phyloP scores from a whole-genome alignment of 139 green algal species.

The Trebouxia sp. region DNA sequence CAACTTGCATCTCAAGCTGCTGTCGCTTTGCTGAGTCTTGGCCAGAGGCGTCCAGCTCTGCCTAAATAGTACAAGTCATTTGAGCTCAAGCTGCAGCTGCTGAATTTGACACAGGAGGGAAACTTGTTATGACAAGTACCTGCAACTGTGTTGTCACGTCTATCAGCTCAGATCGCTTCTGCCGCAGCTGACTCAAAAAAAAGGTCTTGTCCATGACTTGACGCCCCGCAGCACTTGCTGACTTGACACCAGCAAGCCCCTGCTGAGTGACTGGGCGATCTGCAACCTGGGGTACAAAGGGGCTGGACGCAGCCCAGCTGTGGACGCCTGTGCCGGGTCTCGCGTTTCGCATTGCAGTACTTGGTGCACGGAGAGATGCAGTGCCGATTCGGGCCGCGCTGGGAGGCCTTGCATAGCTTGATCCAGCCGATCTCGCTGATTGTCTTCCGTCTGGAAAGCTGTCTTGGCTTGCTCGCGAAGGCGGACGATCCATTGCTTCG shows the following conservation, averaged over 20 bases:
- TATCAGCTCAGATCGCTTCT: conserved; percentile 70
- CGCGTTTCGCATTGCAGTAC: background rate
- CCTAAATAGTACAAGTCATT: background rate
- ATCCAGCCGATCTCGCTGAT: background rate
- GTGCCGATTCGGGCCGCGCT: background rate
- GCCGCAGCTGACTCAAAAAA: conserved; percentile 66
- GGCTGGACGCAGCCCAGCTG: background rate
- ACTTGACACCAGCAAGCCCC: conserved; percentile 49
- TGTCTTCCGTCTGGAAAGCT: background rate
- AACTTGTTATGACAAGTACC: conserved; percentile 40
- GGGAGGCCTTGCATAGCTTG: background rate
- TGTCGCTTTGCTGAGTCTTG: conserved; percentile 1
- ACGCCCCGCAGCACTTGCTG: conserved; percentile 37
- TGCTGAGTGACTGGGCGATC: conserved; percentile 55
- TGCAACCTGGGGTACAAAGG: conserved; percentile 9
- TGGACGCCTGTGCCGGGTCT: background rate
- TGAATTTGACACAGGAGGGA: too few relatives aligned
- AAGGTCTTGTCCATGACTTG: conserved; percentile 74
- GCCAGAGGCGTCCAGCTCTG: background rate
- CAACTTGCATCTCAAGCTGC: conserved; percentile 48
- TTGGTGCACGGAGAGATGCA: background rate
- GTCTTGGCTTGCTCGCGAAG: background rate
- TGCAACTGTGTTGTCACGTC: conserved; percentile 56
- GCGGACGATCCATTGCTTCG: conserved; percentile 2
- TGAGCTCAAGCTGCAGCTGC: too few relatives aligned